Evolutionary conservation across 2,329 filamentous ascomycete species (phyloP), one percentile per base, ranked within the genome.

Genomic region (Botrytis elliptica): DNA sequence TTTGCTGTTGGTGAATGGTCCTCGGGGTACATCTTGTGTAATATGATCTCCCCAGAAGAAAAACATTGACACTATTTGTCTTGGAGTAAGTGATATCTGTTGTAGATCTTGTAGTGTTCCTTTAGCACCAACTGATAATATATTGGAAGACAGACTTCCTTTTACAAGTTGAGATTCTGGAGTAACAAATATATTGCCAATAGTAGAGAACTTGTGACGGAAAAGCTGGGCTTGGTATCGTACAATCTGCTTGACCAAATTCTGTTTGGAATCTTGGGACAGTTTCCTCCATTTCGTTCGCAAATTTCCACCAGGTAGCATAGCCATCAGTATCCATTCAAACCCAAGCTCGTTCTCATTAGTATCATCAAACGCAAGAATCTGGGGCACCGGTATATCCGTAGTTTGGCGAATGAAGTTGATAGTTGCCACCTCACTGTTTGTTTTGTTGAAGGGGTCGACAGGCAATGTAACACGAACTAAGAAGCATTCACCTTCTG

Each of bases 271-370:
- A 6, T 74, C 74, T 76, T 80, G 77, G 0, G 80, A 68, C 76
- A 85, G 80, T 25, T 73, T 79, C 10, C 80, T 78, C 82, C 81
- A 83, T 49, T 76, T 77, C 77, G 59, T 75, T 63, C 66, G 74
- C 67, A 76, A 79, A 68, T 1, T 75, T 76, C 8, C 75, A 0
- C 74, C 74, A 59, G 52, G 46, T n/a, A 83, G 74, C 12, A 75
- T 74, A 9, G 80, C 77, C 81, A 84, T 83, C 18, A 84, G 68
- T 18, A 84, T 84, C 83, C 83, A 85, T 77, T 84, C 83, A 29
- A 82, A 83, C 0, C 81, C 82, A 42, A 84, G 78, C 33, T 81
- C 77, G 49, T 84, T 84, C 1, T 80, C 62, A 25, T 63, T 75
- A 12, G 75, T 79, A 44, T 81, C 78, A 40, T 83, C 80, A 73